Evolutionary conservation across 2,329 filamentous ascomycete species (phyloP).

Genomic region (Bipolaris bicolor): DNA sequence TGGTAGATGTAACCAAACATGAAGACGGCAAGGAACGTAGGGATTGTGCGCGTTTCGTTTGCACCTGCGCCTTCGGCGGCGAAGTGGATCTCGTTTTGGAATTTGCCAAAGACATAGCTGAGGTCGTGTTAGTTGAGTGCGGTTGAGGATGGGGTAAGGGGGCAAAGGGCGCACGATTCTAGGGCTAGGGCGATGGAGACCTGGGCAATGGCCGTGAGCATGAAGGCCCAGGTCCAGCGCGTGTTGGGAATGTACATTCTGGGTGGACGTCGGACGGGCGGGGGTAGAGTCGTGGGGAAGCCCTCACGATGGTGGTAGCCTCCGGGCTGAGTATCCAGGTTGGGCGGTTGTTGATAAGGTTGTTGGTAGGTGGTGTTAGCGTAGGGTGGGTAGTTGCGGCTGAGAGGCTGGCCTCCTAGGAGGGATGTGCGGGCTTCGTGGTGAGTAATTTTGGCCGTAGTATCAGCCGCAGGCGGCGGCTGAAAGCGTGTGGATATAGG

Average conservation of each 20-base stretch:
- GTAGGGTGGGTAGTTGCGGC: constrained; percentile 57
- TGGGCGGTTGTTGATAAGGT: constrained; percentile 49
- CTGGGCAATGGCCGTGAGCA: constrained; percentile 75
- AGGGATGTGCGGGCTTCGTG: constrained; percentile 65
- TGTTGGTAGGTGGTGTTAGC: constrained; percentile 35
- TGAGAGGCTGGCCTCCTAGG: constrained; percentile 62
- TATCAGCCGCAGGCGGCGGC: constrained; percentile 46
- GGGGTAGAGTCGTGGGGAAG: constrained; percentile 52
- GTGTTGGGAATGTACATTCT: constrained; percentile 79
- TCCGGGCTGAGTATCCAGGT: constrained; percentile 57
- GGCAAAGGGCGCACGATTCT: constrained; percentile 72
- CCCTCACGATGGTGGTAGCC: constrained; percentile 54
- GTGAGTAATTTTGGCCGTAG: constrained; percentile 59
- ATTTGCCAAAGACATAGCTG: constrained; percentile 88
- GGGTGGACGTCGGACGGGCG: constrained; percentile 39
- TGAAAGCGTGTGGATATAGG: constrained; percentile 34
- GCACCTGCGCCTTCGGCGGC: constrained; percentile 45
- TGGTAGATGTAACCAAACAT: constrained; percentile 98
- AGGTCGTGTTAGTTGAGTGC: constrained; percentile 14
- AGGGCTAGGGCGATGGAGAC: constrained; percentile 80
- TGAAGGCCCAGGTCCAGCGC: constrained; percentile 87
- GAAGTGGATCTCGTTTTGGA: constrained; percentile 67
- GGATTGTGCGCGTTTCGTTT: constrained; percentile 70
- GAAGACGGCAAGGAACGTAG: constrained; percentile 93
- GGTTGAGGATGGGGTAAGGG: not conserved